Percentiles rank a stretch among this genome's conserved stretches.
Evolutionary conservation across 2,329 filamentous ascomycete genomes (phyloP).

Genomic region (Aspergillus pseudonomiae): DNA sequence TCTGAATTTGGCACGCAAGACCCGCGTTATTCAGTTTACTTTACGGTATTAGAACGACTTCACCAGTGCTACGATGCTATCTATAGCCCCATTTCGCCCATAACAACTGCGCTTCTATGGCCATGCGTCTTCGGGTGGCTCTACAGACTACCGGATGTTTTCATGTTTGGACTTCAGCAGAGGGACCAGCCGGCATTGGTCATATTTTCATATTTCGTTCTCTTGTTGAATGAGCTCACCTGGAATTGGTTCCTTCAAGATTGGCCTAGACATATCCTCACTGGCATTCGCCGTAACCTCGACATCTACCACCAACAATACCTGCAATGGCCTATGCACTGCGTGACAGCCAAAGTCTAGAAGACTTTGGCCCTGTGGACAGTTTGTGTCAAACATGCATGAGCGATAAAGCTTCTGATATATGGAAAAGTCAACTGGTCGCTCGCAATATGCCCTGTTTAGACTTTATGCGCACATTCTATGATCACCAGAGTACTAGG

Average conservation of each 20-base stretch:
- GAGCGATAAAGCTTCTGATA: neutral
- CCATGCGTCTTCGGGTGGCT: conserved; percentile 18
- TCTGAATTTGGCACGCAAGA: neutral
- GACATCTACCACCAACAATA: neutral
- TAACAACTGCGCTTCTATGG: neutral
- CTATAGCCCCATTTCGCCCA: neutral
- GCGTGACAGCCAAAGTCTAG: neutral
- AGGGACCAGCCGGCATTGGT: conserved; percentile 5
- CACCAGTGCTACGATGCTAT: neutral
- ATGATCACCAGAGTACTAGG: neutral
- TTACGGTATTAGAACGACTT: neutral
- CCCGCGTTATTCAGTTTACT: neutral
- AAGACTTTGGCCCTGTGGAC: neutral
- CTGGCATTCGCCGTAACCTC: conserved; percentile 4
- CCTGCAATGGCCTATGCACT: conserved; percentile 7
- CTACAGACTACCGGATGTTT: conserved; percentile 12
- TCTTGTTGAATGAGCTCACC: conserved; percentile 14
- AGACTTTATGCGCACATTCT: neutral
- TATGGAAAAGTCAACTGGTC: neutral
- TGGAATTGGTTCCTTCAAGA: conserved; percentile 16
- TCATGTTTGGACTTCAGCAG: conserved; percentile 11
- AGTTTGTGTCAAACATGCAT: neutral
- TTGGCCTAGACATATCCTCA: conserved; percentile 20
- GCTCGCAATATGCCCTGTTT: no score
- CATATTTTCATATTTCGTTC: conserved; percentile 14